Evolutionary conservation across 2,329 filamentous ascomycete species (phyloP).

Genomic region (Pseudopyricularia cyperi): DNA sequence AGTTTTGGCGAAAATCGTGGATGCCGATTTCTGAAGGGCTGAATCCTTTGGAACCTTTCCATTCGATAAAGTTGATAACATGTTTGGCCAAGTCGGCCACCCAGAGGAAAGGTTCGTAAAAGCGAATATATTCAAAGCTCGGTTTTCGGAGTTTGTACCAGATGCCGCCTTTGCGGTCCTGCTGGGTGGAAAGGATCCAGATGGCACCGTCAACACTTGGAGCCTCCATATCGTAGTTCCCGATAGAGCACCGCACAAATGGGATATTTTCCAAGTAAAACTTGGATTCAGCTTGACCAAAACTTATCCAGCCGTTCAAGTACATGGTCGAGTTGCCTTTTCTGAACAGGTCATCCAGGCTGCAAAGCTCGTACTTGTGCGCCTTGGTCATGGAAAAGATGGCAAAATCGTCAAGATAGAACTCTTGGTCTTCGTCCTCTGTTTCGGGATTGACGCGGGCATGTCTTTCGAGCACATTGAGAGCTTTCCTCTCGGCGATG

Average conservation of each 20-base stretch:
- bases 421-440: conserved; percentile 8
- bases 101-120: conserved; percentile 55
- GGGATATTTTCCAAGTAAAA: conserved; percentile 41
- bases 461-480: background rate
- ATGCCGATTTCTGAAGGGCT: conserved; percentile 25
- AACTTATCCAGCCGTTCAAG: conserved; percentile 47
- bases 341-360: conserved; percentile 36
- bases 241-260: conserved; percentile 49
- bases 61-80: conserved; percentile 51
- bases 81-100: conserved; percentile 59
- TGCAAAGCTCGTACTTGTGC: conserved; percentile 35
- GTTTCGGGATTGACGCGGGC: background rate
- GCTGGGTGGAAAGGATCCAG: conserved; percentile 45
- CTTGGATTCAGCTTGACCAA: conserved; percentile 16
- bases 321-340: conserved; percentile 24
- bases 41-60: conserved; percentile 12
- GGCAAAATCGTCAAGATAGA: conserved; percentile 40
- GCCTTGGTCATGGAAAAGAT: conserved; percentile 32
- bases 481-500: background rate
- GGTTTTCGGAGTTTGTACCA: conserved; percentile 54
- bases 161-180: conserved; percentile 25
- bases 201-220: conserved; percentile 38
- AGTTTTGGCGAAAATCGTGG: conserved; percentile 41
- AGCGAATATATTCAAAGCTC: conserved; percentile 46
- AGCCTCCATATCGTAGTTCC: conserved; percentile 43